A percentile compares a stretch with the other conserved stretches of the same genome.
Evolutionary conservation across 257 asterid species (phyloP).

Genomic region (Nicotiana undulata): DNA sequence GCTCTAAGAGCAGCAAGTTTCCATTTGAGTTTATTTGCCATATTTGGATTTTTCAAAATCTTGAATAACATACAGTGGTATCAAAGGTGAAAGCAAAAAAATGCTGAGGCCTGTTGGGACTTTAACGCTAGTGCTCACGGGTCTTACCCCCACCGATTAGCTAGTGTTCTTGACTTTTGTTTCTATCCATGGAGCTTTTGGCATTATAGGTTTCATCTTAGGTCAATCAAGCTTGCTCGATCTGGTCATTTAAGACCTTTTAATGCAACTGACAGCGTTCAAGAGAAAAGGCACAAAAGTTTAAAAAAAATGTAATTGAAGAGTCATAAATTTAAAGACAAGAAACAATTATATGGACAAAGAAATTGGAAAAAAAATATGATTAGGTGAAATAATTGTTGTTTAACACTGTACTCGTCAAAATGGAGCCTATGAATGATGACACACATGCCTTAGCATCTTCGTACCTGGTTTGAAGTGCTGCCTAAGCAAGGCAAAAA

Average conservation of each 20-base stretch:
- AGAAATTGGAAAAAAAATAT: not conserved
- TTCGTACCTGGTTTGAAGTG: not conserved
- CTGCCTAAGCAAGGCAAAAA: not conserved
- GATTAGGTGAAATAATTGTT: not conserved
- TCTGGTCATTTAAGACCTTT: not conserved
- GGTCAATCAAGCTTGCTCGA: conserved; percentile 8
- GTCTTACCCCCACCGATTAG: not conserved
- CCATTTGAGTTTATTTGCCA: not conserved
- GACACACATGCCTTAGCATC: not conserved
- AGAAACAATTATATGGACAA: not conserved
- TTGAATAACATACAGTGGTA: not conserved
- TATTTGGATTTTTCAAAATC: not conserved
- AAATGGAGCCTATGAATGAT: not conserved
- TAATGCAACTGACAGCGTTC: not conserved
- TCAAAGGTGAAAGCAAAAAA: not conserved
- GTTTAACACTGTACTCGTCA: not conserved
- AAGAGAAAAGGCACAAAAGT: not conserved
- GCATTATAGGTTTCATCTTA: conserved; percentile 11
- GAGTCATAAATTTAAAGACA: not conserved
- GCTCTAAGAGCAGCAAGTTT: not conserved
- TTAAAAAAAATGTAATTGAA: not conserved
- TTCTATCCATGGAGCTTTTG: conserved; percentile 5
- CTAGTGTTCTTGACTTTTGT: conserved; percentile 1
- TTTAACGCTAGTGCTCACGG: not conserved
- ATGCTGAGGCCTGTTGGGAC: not conserved